These are phyloP conservation scores for Phytopythium helicoides DNA, from an alignment of 352 stramenopile genomes.

Conservation along the genomic window DNA sequence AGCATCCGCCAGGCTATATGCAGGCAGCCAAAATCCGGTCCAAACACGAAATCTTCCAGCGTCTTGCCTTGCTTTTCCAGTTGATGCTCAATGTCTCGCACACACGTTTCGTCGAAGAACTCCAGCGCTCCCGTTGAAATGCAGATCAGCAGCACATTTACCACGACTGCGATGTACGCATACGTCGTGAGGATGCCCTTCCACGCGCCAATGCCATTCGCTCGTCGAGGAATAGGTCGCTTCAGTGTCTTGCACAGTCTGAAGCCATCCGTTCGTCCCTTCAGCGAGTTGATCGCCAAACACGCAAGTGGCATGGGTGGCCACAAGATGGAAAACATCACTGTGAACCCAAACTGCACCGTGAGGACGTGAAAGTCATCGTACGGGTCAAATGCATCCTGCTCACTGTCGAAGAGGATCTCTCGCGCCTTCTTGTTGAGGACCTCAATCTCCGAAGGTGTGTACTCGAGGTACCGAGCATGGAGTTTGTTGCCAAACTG, in stretches of 20 bases:
- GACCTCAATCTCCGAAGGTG: slow-evolving; percentile 54
- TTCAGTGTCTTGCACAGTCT: slow-evolving; percentile 69
- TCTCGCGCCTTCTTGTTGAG: slow-evolving; percentile 66
- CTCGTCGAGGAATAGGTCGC: slow-evolving; percentile 59
- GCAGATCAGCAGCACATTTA: slow-evolving; percentile 69
- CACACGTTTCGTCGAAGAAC: slow-evolving; percentile 61
- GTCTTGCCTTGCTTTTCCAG: slow-evolving; percentile 61
- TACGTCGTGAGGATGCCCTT: slow-evolving; percentile 51
- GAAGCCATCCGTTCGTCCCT: slow-evolving; percentile 64
- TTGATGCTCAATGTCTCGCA: slow-evolving; percentile 51
- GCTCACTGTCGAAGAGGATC: slow-evolving; percentile 69
- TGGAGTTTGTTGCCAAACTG: slow-evolving; percentile 75
- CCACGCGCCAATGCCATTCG: slow-evolving; percentile 78
- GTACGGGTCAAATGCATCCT: slow-evolving; percentile 74
- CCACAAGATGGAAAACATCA: slow-evolving; percentile 84
- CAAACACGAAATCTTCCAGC: slow-evolving; percentile 64
- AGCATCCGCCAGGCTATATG: slow-evolving; percentile 56
- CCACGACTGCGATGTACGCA: slow-evolving; percentile 66
- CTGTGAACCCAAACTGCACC: slow-evolving; percentile 71
- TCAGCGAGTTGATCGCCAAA: slow-evolving; percentile 70
- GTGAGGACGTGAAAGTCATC: slow-evolving; percentile 73
- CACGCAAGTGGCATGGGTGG: slow-evolving; percentile 72
- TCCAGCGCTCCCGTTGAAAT: slow-evolving; percentile 70
- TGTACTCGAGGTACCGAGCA: slow-evolving; percentile 66
- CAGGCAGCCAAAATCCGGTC: slow-evolving; percentile 62